Percentiles rank a stretch among this genome's conserved stretches.
Evolutionary conservation across 169 alveolate species (phyloP).

Genomic region (Eimeria praecox): DNA sequence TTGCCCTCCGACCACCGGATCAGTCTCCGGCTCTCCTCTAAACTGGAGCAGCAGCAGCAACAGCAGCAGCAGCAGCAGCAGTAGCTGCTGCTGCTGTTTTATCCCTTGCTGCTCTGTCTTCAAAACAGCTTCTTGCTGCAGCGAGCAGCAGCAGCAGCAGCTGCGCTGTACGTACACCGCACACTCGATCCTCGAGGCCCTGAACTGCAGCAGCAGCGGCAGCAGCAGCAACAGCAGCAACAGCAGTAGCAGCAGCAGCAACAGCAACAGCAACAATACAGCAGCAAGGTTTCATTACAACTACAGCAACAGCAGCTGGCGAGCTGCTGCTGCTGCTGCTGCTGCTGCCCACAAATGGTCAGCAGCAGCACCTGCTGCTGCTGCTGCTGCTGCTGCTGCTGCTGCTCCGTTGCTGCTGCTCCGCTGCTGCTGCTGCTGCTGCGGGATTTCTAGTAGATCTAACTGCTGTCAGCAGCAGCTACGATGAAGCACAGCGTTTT

Average conservation of each 20-base stretch:
- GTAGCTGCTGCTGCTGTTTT: background rate
- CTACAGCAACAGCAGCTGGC: background rate
- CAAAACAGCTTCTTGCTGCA: too few relatives aligned
- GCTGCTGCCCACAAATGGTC: background rate
- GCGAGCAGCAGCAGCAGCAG: too few relatives aligned
- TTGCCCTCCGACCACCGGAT: constrained; percentile 26
- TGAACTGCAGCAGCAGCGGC: constrained; percentile 15
- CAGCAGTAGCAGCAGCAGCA: constrained; percentile 13
- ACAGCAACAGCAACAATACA: background rate
- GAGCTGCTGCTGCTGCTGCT: background rate
- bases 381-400: constrained; percentile 18
- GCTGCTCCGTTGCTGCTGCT: constrained; percentile 4
- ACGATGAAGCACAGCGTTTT: background rate
- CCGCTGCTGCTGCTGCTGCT: background rate
- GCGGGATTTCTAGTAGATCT: background rate
- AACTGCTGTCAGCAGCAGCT: background rate
- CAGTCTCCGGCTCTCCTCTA: background rate
- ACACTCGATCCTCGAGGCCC: constrained; percentile 4
- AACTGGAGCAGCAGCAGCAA: constrained; percentile 9
- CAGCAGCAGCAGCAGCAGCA: background rate
- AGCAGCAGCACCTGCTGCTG: background rate
- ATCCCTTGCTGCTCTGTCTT: background rate
- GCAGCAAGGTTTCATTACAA: background rate
- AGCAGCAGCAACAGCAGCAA: constrained; percentile 32
- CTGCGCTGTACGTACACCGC: constrained; percentile 17